Evolutionary conservation across 768 basidiomycete genomes (phyloP).

Genomic region (Kwoniella sp.): DNA sequence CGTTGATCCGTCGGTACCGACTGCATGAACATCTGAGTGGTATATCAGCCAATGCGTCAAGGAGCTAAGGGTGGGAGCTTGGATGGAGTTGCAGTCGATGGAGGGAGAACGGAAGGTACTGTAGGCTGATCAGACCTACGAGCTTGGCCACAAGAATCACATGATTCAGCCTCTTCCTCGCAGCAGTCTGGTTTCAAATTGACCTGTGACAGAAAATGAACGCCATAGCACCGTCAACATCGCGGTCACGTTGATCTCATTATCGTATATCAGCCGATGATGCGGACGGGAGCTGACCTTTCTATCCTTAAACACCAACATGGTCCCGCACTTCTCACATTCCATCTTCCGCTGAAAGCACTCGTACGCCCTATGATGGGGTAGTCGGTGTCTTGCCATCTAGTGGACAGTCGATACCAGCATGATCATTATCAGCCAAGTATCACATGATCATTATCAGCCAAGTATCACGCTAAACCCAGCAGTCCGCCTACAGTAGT

Average conservation of each 20-base stretch:
- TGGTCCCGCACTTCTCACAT: conserved; percentile 35
- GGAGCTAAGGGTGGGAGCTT: not conserved
- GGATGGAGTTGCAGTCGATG: not conserved
- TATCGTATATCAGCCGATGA: no score
- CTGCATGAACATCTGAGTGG: conserved; percentile 2
- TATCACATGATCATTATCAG: no score
- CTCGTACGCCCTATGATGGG: conserved; percentile 44
- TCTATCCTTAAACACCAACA: conserved; percentile 32
- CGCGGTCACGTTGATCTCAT: no score
- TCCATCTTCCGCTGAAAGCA: conserved; percentile 47
- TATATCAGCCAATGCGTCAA: not conserved
- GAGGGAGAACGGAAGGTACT: not conserved
- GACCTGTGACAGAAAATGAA: not conserved
- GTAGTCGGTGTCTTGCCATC: conserved; percentile 36
- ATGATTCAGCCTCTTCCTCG: conserved; percentile 8
- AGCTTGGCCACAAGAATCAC: conserved; percentile 21
- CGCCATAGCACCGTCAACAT: no score
- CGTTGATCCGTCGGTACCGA: conserved; percentile 13
- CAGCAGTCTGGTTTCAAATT: conserved; percentile 5
- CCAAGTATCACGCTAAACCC: no score
- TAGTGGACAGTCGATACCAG: conserved; percentile 4
- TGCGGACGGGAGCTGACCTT: conserved; percentile 25
- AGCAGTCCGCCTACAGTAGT: no score
- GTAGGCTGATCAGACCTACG: conserved; percentile 18
- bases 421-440: no score